Percentiles rank a stretch among this genome's conserved stretches.
Evolutionary conservation across 2,329 filamentous ascomycete species (phyloP).

Genomic region (Arachnomyces sp.): DNA sequence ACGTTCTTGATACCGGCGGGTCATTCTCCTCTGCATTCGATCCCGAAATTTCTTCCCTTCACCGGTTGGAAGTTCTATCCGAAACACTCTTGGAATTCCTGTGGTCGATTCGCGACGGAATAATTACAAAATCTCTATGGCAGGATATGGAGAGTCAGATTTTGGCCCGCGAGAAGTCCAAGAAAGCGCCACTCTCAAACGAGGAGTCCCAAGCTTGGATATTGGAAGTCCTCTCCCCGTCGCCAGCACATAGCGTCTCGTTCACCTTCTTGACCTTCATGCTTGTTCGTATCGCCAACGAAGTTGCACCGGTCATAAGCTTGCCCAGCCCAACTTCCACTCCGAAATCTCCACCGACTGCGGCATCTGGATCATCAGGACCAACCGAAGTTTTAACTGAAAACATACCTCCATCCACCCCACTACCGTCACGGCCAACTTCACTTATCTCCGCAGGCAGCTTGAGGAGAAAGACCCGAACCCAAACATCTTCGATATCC

Average conservation of each 20-base stretch:
- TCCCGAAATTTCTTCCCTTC: slow-evolving; percentile 53
- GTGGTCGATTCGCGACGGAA: slow-evolving; percentile 64
- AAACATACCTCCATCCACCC: slow-evolving; percentile 2
- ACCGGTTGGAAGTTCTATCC: slow-evolving; percentile 66
- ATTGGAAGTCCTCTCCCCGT: slow-evolving; percentile 63
- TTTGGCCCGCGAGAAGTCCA: slow-evolving; percentile 41
- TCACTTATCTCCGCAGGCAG: slow-evolving; percentile 23
- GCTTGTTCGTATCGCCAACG: slow-evolving; percentile 52
- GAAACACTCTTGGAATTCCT: slow-evolving; percentile 69
- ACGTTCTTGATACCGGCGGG: slow-evolving; percentile 65
- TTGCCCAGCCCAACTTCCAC: slow-evolving; percentile 9
- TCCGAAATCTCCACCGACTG: slow-evolving; percentile 15
- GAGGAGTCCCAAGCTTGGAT: slow-evolving; percentile 55
- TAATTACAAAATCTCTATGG: slow-evolving; percentile 66
- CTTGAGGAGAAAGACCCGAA: slow-evolving; percentile 22
- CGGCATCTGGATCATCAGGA: slow-evolving; percentile 7
- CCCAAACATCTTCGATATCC: slow-evolving; percentile 12
- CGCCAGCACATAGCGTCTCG: slow-evolving; percentile 74
- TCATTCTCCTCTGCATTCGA: slow-evolving; percentile 55
- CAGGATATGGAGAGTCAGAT: slow-evolving; percentile 55
- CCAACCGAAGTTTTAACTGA: background rate
- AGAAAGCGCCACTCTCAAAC: slow-evolving; percentile 36
- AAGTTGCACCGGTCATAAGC: slow-evolving; percentile 40
- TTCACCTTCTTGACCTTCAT: slow-evolving; percentile 83
- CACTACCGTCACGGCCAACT: slow-evolving; percentile 7